Percentiles rank a stretch among this genome's conserved stretches.
phyloP scores from a whole-genome alignment of 2,329 filamentous ascomycete genomes.

The Penicillium sp. region DNA sequence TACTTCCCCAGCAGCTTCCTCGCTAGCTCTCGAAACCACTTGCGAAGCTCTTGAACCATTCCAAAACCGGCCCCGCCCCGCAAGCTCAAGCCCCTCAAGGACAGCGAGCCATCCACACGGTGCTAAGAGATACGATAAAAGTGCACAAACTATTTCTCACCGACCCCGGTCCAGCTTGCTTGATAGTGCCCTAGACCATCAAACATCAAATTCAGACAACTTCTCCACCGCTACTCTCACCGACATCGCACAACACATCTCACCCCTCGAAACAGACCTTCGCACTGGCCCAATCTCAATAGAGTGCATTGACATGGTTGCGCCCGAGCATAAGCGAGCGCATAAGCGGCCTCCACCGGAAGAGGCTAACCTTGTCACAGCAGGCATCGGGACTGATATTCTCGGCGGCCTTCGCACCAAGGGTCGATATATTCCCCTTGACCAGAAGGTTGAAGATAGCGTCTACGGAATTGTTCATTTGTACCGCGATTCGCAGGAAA shows the following conservation, averaged over 20 bases:
- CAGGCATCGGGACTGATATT: conserved; percentile 52
- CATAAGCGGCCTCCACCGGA: conserved; percentile 19
- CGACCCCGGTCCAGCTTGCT: neutral
- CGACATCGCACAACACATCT: conserved; percentile 19
- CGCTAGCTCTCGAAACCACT: conserved; percentile 34
- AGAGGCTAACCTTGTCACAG: conserved; percentile 45
- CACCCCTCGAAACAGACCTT: conserved; percentile 61
- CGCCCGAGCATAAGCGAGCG: conserved; percentile 26
- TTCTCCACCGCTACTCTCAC: conserved; percentile 5
- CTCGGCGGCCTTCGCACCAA: conserved; percentile 74
- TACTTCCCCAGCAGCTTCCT: conserved; percentile 14
- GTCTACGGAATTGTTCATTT: conserved; percentile 94
- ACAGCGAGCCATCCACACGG: conserved; percentile 1
- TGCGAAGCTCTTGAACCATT: conserved; percentile 40
- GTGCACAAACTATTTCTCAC: conserved; percentile 5
- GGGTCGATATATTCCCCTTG: conserved; percentile 72
- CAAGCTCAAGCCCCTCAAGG: conserved; percentile 13
- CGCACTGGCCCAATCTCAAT: conserved; percentile 77
- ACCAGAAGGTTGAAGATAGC: conserved; percentile 70
- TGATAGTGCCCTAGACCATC: neutral
- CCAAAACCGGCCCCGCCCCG: conserved; percentile 26
- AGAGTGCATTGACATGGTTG: conserved; percentile 74
- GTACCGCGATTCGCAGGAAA: conserved; percentile 81
- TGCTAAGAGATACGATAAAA: neutral
- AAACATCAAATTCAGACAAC: neutral